phyloP scores from a whole-genome alignment of 257 asterid genomes.

The Solanum pennellii region DNA sequence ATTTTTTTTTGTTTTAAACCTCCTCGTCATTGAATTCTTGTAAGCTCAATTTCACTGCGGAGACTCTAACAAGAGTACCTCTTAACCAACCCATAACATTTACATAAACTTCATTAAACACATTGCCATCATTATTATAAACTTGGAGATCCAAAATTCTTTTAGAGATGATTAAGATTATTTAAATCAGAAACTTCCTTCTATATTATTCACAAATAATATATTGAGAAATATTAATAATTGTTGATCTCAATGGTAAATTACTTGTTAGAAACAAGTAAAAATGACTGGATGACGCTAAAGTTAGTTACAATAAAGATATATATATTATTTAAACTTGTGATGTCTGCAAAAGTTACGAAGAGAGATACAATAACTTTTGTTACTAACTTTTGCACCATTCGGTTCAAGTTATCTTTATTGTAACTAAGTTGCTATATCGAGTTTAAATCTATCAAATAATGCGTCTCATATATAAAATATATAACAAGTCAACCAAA shows the following conservation, averaged over 20 bases:
- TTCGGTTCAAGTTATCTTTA: too few species aligned
- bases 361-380: too few species aligned
- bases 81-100: neutral
- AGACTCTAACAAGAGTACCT: neutral
- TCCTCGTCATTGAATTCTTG: too few species aligned
- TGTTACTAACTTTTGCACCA: too few species aligned
- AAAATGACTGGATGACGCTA: neutral
- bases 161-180: neutral
- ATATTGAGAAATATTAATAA: too few species aligned
- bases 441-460: neutral
- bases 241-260: neutral
- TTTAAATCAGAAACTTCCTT: neutral
- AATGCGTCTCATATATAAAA: neutral
- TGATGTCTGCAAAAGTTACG: neutral
- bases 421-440: too few species aligned
- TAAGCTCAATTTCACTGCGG: too few species aligned
- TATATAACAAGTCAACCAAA: neutral
- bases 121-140: neutral
- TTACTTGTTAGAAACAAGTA: neutral
- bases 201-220: neutral
- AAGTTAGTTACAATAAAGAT: neutral
- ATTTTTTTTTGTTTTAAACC: too few species aligned
- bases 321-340: too few species aligned
- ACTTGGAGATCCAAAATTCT: neutral
- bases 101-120: neutral